Percentiles rank a stretch among this genome's conserved stretches.
phyloP scores from a whole-genome alignment of 2,329 filamentous ascomycete genomes.

The Stylonectria norvegica region DNA sequence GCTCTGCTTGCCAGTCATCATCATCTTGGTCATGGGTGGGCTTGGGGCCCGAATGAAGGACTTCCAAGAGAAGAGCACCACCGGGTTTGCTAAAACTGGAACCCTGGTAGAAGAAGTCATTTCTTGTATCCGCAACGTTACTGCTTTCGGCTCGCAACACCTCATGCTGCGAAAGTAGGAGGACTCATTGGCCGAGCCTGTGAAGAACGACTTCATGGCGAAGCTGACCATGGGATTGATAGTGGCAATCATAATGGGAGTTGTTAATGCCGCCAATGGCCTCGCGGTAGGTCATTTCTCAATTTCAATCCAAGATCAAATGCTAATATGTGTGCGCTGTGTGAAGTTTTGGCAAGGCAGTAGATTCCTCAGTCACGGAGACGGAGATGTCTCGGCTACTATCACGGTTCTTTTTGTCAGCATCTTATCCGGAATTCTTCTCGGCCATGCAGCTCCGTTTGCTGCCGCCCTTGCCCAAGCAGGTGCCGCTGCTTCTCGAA shows the following conservation, averaged over 20 bases:
- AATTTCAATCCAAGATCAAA: no score
- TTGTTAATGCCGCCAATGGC: slow-evolving; percentile 74
- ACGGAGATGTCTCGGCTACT: slow-evolving; percentile 68
- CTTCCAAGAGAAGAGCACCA: slow-evolving; percentile 67
- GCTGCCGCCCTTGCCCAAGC: slow-evolving; percentile 72
- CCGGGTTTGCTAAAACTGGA: slow-evolving; percentile 73
- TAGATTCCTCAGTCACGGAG: slow-evolving; percentile 59
- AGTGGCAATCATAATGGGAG: slow-evolving; percentile 69
- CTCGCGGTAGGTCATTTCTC: no score
- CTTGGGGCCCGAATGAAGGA: slow-evolving; percentile 67
- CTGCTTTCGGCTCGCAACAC: slow-evolving; percentile 86
- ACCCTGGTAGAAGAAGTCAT: slow-evolving; percentile 83
- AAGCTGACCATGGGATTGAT: slow-evolving; percentile 67
- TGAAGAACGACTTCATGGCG: slow-evolving; percentile 64
- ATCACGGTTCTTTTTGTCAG: slow-evolving; percentile 60
- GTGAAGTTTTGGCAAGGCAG: slow-evolving; percentile 79
- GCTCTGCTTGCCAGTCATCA: slow-evolving; percentile 67
- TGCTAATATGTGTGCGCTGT: no score
- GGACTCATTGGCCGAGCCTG: slow-evolving; percentile 69
- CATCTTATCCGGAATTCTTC: slow-evolving; percentile 77
- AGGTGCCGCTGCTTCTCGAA: slow-evolving; percentile 76
- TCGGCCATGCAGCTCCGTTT: slow-evolving; percentile 76
- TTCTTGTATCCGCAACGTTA: slow-evolving; percentile 77
- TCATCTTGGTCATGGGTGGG: slow-evolving; percentile 65
- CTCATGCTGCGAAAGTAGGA: no score